Evolutionary conservation across 305 asterid genomes (phyloP), one percentile per base, ranked within the genome.

Genomic region (Solanum hybrid): DNA sequence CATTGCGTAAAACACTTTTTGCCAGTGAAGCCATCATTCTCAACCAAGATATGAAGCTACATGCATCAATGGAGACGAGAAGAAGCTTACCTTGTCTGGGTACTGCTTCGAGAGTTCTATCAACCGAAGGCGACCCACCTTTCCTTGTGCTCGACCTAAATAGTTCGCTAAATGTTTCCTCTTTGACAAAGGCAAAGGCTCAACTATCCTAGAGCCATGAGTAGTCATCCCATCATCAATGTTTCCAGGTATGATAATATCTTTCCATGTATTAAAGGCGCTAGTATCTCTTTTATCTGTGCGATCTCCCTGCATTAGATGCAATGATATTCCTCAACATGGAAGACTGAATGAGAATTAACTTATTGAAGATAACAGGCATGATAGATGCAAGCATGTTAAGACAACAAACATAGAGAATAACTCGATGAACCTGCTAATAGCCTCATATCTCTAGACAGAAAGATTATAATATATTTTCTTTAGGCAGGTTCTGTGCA

Each of bases 231-330:
- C 98, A 93, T 96, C 99, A 90, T 97, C 99, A 90, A 96, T 92
- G 90, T 97, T 95, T 75, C 99, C 99, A 76, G 99, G 99, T 89
- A 97, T 96, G 89, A 97, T 96, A 87, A 97, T 94, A 92, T 97
- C 99, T 93, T 97, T 96, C 99, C 99, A 97, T 51, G 99, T 96
- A 92, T 95, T 96, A 92, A 96, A 97, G 90, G 99, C 99, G 89
- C 98, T 96, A 37, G 93, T 95, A 92, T 94, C 98, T 92, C 98
- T 95, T 92, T 97, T 96, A 94, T 97, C 99, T 31, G 99, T 97
- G 76, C 98, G 96, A 88, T 97, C 99, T 35, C 99, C 99, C 99
- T 96, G 92, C 89, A 94, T 88, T 74, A 18, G 85, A 33, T 57
- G 92, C 76, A 80, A 88, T 29, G 85, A 42, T 11, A 51, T 84